These are phyloP conservation scores for Mucor plumbeus DNA, from an alignment of 371 early-diverging fungal species.

Conservation along the genomic window DNA sequence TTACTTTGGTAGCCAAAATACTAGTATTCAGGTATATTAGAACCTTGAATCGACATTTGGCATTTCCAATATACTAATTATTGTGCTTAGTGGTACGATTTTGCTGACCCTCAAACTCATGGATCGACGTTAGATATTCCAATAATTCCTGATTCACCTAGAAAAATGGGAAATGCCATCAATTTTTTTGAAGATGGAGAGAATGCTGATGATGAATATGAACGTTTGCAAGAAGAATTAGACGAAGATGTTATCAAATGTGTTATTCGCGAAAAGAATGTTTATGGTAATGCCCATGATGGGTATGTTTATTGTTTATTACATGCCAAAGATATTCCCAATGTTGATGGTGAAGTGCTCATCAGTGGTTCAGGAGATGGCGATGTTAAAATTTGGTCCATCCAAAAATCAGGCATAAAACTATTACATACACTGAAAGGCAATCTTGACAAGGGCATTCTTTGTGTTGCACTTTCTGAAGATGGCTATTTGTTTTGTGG, in stretches of 20 bases:
- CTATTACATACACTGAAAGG: slow-evolving; percentile 52
- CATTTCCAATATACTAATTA: no score
- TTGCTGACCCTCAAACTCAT: slow-evolving; percentile 57
- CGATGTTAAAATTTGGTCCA: slow-evolving; percentile 75
- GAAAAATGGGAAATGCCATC: slow-evolving; percentile 34
- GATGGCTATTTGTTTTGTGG: slow-evolving; percentile 81
- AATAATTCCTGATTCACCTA: slow-evolving; percentile 43
- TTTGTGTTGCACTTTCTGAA: slow-evolving; percentile 65
- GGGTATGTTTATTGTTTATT: slow-evolving; percentile 77
- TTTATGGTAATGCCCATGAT: slow-evolving; percentile 69
- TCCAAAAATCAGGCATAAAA: slow-evolving; percentile 46
- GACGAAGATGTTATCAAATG: slow-evolving; percentile 56
- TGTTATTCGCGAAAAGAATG: slow-evolving; percentile 60
- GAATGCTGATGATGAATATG: slow-evolving; percentile 23
- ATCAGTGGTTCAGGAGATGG: slow-evolving; percentile 89
- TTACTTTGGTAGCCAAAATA: slow-evolving; percentile 82
- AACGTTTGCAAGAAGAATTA: slow-evolving; percentile 21
- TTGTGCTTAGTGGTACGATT: slow-evolving; percentile 60
- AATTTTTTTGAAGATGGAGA: slow-evolving; percentile 35
- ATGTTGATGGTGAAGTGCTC: slow-evolving; percentile 71
- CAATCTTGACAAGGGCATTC: slow-evolving; percentile 67
- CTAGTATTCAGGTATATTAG: slow-evolving; percentile 72
- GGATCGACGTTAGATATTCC: slow-evolving; percentile 44
- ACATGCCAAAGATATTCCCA: slow-evolving; percentile 59
- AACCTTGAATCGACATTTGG: no score